phyloP scores from a whole-genome alignment of 495 filamentous ascomycete species.

The Daldinia childiae region DNA sequence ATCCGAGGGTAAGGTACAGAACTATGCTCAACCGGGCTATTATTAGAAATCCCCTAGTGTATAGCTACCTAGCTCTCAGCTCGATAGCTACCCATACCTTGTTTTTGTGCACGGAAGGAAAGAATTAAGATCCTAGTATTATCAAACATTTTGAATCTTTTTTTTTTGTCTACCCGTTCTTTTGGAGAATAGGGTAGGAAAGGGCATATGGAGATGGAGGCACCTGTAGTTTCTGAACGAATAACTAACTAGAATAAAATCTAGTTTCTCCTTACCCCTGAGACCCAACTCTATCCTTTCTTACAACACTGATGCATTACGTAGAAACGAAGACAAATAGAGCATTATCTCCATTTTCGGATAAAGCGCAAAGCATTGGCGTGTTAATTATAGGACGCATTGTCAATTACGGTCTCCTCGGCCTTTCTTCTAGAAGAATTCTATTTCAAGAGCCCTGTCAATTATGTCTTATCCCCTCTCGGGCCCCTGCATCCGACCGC shows the following conservation, averaged over 20 bases:
- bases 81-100: constrained; percentile 2
- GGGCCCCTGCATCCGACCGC: constrained; percentile 34
- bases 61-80: constrained; percentile 9
- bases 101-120: constrained; percentile 1
- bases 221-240: background rate
- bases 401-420: constrained; percentile 28
- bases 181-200: constrained; percentile 12
- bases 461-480: constrained; percentile 3
- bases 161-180: background rate
- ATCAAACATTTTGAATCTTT: constrained; percentile 1
- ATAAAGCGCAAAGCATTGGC: background rate
- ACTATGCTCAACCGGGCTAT: constrained; percentile 23
- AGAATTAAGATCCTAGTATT: background rate
- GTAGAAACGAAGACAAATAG: background rate
- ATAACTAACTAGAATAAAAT: background rate
- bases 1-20: constrained; percentile 4
- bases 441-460: constrained; percentile 29
- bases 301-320: constrained; percentile 7
- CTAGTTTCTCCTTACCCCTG: background rate
- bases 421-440: constrained; percentile 40
- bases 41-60: constrained; percentile 23
- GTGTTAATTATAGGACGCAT: constrained; percentile 14
- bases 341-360: background rate
- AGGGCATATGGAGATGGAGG: constrained; percentile 6
- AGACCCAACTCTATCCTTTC: constrained; percentile 1